Evolutionary conservation across 129 eudicot genomes (phyloP).

Genomic region (Daucus carota): DNA sequence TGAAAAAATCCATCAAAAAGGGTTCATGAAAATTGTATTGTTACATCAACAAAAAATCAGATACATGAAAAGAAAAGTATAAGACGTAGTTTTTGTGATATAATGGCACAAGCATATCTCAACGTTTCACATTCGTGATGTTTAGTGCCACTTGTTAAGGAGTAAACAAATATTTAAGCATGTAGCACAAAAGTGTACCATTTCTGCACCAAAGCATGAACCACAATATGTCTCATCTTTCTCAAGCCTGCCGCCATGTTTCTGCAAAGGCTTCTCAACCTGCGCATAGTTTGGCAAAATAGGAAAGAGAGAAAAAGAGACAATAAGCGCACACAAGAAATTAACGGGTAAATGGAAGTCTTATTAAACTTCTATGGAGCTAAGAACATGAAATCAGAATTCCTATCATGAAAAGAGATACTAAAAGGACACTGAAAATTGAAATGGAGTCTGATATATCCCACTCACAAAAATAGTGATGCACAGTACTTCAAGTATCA

Average conservation of each 20-base stretch:
- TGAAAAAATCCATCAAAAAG: background rate
- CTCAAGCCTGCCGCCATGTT: slow-evolving; percentile 96
- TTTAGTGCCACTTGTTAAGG: background rate
- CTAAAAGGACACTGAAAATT: background rate
- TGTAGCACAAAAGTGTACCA: slow-evolving; percentile 31
- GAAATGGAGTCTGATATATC: background rate
- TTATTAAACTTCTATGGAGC: background rate
- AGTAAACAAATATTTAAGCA: background rate
- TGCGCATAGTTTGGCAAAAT: slow-evolving; percentile 12
- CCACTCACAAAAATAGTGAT: background rate
- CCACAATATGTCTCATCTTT: slow-evolving; percentile 94
- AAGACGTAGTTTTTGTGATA: background rate
- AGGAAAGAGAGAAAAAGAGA: slow-evolving; percentile 5
- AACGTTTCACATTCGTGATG: background rate
- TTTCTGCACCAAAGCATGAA: slow-evolving; percentile 96
- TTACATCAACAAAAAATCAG: background rate
- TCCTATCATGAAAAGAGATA: background rate
- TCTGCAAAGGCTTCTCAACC: slow-evolving; percentile 94
- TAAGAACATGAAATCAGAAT: background rate
- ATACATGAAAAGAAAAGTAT: background rate
- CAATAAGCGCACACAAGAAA: slow-evolving; percentile 14
- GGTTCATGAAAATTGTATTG: background rate
- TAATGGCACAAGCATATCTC: background rate
- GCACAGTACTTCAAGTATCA: background rate
- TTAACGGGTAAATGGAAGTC: background rate